Evolutionary conservation across 192 early-diverging fungal species (phyloP), one percentile per base, ranked within the genome.

Genomic region (Helicostylum pulchrum): DNA sequence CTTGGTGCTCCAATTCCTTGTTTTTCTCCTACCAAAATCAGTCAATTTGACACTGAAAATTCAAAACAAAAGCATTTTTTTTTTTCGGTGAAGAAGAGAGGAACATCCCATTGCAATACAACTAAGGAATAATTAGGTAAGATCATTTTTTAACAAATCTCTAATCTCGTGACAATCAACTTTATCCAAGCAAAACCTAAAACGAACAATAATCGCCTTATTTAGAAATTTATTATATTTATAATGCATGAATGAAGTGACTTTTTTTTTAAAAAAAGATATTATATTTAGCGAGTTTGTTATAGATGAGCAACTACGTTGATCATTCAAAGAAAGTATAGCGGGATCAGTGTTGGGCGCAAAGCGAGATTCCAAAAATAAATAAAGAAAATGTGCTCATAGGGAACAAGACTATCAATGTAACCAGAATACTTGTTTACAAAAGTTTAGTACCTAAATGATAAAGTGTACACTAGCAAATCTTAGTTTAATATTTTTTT

Each of bases 311-410:
- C 90, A 91, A 23, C 90, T 89, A n/a, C 88, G 87, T 7, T 89
- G 89, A 23, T 88, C 89, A 67, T 90, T 91, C 63, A 91, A 76
- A 43, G 42, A 61, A 7, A 61, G 59, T 71, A 61, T 67, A 45
- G 89, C 65, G 0, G 95, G 95, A 60, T 94, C 95, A 17, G 74
- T 78, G 69, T 77, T 65, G 19, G 86, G 86, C 49, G 81, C 77
- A 66, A 82, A 80, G 58, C 91, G 88, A 4, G 90, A 88, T 70
- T 93, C 93, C 74, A 97, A 96, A 84, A 97, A 96, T n/a, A n/a
- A 91, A 90, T 92, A 77, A 90, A 93, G 81, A 90, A 92, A 57
- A 91, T 92, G 76, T 93, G 88, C 50, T 86, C 83, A 54, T 83
- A 81, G 14, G 67, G 36, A 32, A 34, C 32, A 39, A 56, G 54